Conservation (phyloP, 305 asterid genomes). For the Solanum aculeatissimum region DNA sequence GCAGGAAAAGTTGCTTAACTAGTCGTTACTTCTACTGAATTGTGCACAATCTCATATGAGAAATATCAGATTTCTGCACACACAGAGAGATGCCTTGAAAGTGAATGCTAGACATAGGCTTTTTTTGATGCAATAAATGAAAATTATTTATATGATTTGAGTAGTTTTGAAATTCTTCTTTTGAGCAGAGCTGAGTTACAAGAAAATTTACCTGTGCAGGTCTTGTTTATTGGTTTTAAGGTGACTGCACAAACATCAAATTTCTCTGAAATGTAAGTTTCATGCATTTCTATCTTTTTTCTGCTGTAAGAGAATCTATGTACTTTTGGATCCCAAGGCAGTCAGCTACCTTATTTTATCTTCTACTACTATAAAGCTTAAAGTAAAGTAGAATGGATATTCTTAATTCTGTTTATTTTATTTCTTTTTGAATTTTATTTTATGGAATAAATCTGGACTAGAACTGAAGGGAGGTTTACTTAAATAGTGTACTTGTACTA, state of each 20-base stretch:
- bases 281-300: not conserved
- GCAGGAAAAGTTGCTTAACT: not conserved
- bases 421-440: not conserved
- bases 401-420: not conserved
- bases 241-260: slow-evolving; percentile 2
- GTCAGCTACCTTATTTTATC: not conserved
- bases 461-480: not conserved
- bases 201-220: not conserved
- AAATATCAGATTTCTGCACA: not conserved
- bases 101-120: not conserved
- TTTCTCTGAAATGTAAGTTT: not conserved
- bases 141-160: not conserved
- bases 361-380: not conserved
- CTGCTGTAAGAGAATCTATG: not conserved
- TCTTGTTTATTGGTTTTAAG: not conserved
- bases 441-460: not conserved
- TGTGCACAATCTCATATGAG: not conserved
- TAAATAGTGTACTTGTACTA: not conserved
- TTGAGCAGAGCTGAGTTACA: not conserved
- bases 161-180: not conserved
- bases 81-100: not conserved
- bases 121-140: not conserved
- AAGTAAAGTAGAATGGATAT: not conserved
- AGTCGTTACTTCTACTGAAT: not conserved
- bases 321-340: not conserved